Base-by-base conservation (phyloP, 805 yeast genomes). In the Clavispora asparagi region DNA sequence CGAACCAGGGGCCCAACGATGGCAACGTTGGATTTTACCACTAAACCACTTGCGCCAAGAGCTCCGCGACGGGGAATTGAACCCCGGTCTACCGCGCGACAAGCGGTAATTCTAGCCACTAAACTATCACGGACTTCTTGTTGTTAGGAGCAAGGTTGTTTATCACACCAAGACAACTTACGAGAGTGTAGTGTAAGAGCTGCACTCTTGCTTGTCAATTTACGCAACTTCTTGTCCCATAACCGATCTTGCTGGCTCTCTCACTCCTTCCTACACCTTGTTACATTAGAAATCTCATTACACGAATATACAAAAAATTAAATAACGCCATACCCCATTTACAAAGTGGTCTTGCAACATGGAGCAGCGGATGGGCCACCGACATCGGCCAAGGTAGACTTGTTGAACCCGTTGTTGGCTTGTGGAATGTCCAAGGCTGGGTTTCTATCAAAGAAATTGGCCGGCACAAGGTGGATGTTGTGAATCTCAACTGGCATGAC, bases 401-500 rank as follows among this genome's bases (percentile, higher is more conserved):
- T 81, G 76, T 86, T 86, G 68, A 84, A 80, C 23, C 63, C 55
- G 65, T 86, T 83, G 59, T 65, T 77, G 19, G 90, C 78, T 63
- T 82, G 84, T 41, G 94, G 94, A 45, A 86, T 70, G 60, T 85
- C 90, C 60, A 87, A 70, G 39, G 87, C 87, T 32, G 95, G 95
- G 67, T 86, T 86, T 59, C 71, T 79, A 57, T 81, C 82, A 62
- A 85, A 86, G 79, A 86, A 86, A 46, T 87, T 85, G 56, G 78
- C 72, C 44, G 95, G 95, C 40, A 76, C 74, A 47, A 86, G 74
- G 48, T 78, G 74, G 55, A 85, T 81, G 55, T 62, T 67, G 70
- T 84, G 82, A 52, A 81, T 82, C 68, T 86, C 95, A 47, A 83
- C 87, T 30, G 94, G 91, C 95, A 86, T 86, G 43, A 86, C 91